Evolutionary conservation across 805 yeast genomes (phyloP), one percentile per base, ranked within the genome.

Genomic region (Crinitomyces ghanaensis): DNA sequence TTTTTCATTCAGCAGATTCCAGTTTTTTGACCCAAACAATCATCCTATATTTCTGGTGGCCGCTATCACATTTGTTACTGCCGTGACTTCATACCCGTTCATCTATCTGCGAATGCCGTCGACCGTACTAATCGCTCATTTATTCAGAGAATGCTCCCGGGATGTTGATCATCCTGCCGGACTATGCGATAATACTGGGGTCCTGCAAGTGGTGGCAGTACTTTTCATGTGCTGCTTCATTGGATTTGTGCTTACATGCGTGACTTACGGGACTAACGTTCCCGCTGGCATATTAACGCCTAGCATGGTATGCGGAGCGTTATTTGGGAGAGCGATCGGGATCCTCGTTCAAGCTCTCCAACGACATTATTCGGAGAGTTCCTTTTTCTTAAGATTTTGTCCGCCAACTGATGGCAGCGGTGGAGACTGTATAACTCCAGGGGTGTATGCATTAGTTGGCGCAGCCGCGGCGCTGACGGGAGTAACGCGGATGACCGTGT

Each of bases 231-330:
- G n/a, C n/a, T n/a, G n/a, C n/a, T n/a, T n/a, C n/a, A 65, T 68
- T 33, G 84, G 80, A 1, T 65, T 74, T 32, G 35, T 75, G 0
- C 57, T 80, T n/a, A 61, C 83, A 0, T 66, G 82, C 0, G 75
- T 77, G 43, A 64, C 88, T 0, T 79, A 72, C 53, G 85, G 93
- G 1, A 62, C 75, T 2, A 62, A 67, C 18, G 60, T 84, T 9
- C 98, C 98, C 0, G 93, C 96, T n/a, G 98, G 98, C 11, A 83
- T 88, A 4, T 79, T 91, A 57, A 93, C 91, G 34, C 98, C 98
- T 2, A 81, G 95, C 2, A 83, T 91, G 93, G 86, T 95, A 0
- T 80, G 85, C 1, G 98, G 98, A 15, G 96, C 97, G 0, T 73
- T 94, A 0, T 80, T 83, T 56, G 98, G 98, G 5, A 66, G 96